Evolutionary conservation across 2,329 filamentous ascomycete genomes (phyloP).

Genomic region (Huntiella moniliformis): DNA sequence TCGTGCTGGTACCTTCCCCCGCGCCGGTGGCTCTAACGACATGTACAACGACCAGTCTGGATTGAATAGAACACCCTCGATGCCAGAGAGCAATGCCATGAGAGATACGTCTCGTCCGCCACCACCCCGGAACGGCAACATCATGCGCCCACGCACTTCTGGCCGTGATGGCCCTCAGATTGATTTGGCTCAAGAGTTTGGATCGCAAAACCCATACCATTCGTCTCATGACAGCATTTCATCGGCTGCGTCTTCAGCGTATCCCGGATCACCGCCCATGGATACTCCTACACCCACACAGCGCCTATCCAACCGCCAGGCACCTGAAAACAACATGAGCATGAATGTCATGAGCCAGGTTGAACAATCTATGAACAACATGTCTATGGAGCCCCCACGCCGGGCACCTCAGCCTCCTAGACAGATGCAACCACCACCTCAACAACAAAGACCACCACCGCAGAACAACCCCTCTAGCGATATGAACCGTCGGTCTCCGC

Average conservation of each 20-base stretch:
- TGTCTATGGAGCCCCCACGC: conserved; percentile 6
- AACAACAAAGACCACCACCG: background rate
- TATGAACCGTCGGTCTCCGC: background rate
- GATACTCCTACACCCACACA: background rate
- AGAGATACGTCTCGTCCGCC: conserved; percentile 27
- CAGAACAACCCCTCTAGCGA: conserved; percentile 1
- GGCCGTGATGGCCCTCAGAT: conserved; percentile 24
- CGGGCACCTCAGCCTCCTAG: background rate
- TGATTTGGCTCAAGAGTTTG: conserved; percentile 41
- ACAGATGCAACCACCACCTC: conserved; percentile 1
- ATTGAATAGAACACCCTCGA: conserved; percentile 7
- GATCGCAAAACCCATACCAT: conserved; percentile 44
- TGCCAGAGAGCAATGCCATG: conserved; percentile 17
- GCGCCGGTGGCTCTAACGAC: conserved; percentile 16
- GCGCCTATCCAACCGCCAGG: background rate
- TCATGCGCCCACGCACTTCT: conserved; percentile 25
- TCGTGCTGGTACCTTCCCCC: conserved; percentile 36
- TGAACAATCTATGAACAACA: conserved; percentile 7
- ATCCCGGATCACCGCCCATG: conserved; percentile 21
- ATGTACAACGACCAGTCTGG: background rate
- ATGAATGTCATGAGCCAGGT: conserved; percentile 10
- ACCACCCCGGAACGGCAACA: conserved; percentile 33
- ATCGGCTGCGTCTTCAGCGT: conserved; percentile 6
- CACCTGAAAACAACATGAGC: background rate
- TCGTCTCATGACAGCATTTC: conserved; percentile 18